phyloP scores from a whole-genome alignment of 257 asterid genomes.

The Solanum okadae region DNA sequence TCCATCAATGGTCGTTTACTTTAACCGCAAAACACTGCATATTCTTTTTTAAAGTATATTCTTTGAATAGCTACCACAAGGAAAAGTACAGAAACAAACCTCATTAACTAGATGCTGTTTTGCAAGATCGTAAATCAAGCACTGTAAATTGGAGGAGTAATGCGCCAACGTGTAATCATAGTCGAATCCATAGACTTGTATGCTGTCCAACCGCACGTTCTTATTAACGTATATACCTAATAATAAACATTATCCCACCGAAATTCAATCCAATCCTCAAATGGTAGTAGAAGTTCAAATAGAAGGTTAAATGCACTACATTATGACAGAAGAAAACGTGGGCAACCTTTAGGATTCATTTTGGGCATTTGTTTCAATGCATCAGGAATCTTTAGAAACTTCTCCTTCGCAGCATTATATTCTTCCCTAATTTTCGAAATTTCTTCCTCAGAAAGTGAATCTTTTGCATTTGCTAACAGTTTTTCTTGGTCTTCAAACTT shows the following conservation, averaged over 20 bases:
- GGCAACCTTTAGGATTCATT: conserved; percentile 75
- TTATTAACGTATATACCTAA: conserved; percentile 82
- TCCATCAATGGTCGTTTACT: neutral
- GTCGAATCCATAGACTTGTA: conserved; percentile 91
- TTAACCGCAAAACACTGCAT: neutral
- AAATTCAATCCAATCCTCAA: neutral
- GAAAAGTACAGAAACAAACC: conserved; percentile 44
- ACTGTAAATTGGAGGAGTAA: conserved; percentile 78
- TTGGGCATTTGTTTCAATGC: conserved; percentile 62
- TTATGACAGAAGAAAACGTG: neutral
- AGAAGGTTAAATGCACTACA: neutral
- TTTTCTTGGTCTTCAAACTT: conserved; percentile 36
- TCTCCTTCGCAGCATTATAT: conserved; percentile 55
- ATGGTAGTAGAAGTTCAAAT: neutral
- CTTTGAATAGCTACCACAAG: neutral
- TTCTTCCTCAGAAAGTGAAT: conserved; percentile 33
- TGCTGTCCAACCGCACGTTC: conserved; percentile 79
- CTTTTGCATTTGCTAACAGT: conserved; percentile 3
- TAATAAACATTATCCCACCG: conserved; percentile 11
- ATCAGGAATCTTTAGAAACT: conserved; percentile 61
- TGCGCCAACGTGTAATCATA: conserved; percentile 98
- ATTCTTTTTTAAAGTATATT: neutral
- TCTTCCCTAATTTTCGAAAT: conserved; percentile 47
- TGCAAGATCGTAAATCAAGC: conserved; percentile 83
- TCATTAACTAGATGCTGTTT: conserved; percentile 83